Evolutionary conservation across 495 filamentous ascomycete genomes (phyloP).

Genomic region (Penicillium paradoxum): DNA sequence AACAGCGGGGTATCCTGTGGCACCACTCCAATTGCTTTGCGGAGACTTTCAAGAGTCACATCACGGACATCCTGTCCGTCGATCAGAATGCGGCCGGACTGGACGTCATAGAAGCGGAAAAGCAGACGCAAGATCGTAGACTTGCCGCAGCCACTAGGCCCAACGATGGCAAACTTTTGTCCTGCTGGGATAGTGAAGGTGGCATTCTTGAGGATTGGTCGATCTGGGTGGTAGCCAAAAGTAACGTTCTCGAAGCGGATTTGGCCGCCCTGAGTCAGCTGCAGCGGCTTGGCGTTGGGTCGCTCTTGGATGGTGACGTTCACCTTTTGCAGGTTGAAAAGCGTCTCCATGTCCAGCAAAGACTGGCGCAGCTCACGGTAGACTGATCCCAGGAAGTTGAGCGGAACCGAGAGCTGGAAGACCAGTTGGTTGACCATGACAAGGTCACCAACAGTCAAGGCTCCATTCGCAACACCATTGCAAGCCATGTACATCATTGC

Average conservation of each 20-base stretch:
- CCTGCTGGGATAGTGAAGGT: conserved; percentile 88
- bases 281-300: conserved; percentile 64
- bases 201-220: conserved; percentile 81
- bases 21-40: conserved; percentile 86
- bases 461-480: conserved; percentile 75
- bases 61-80: conserved; percentile 90
- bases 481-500: conserved; percentile 98
- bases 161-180: conserved; percentile 92
- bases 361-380: conserved; percentile 95
- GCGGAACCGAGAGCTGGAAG: conserved; percentile 91
- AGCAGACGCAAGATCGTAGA: conserved; percentile 86
- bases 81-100: conserved; percentile 80
- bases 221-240: conserved; percentile 84
- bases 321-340: conserved; percentile 98
- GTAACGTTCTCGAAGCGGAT: conserved; percentile 92
- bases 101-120: conserved; percentile 92
- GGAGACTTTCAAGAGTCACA: conserved; percentile 74
- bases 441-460: conserved; percentile 87
- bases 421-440: conserved; percentile 99
- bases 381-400: conserved; percentile 94
- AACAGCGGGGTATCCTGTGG: conserved; percentile 97
- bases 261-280: conserved; percentile 72
- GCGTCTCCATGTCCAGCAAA: conserved; percentile 93
- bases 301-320: conserved; percentile 81
- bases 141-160: conserved; percentile 93